phyloP scores from a whole-genome alignment of 306 rosid genomes.

The Dalbergia cultrata region DNA sequence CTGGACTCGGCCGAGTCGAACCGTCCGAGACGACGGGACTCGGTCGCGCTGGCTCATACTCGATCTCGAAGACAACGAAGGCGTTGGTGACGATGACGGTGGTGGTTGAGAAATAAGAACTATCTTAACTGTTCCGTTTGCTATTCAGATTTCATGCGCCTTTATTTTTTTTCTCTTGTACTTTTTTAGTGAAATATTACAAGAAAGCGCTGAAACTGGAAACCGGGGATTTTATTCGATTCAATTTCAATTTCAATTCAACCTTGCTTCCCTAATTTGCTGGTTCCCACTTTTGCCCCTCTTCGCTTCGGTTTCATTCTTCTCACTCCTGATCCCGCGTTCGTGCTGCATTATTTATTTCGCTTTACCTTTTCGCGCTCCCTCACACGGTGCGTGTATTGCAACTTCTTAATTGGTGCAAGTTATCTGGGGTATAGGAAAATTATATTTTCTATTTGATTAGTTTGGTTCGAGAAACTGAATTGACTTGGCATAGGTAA shows the following conservation, averaged over 20 bases:
- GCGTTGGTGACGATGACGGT: constrained; percentile 16
- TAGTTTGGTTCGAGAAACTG: no score
- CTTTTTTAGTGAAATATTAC: neutral
- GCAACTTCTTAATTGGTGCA: neutral
- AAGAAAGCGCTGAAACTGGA: neutral
- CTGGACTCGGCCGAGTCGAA: constrained; percentile 70
- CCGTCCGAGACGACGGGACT: constrained; percentile 51
- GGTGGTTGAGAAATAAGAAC: neutral
- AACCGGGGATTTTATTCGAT: neutral
- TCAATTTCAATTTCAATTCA: neutral
- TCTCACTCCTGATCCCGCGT: neutral
- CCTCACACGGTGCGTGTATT: constrained; percentile 30
- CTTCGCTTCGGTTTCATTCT: neutral
- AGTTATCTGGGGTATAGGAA: neutral
- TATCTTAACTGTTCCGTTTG: neutral
- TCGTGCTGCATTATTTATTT: neutral
- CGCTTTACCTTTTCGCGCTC: neutral
- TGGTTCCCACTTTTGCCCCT: constrained; percentile 12
- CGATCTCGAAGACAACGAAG: constrained; percentile 43
- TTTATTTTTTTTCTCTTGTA: neutral
- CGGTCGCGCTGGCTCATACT: constrained; percentile 40
- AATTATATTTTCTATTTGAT: no score
- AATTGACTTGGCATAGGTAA: no score
- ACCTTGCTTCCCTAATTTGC: neutral
- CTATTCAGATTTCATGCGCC: neutral